Evolutionary conservation across 176 grass and related monocot genomes (phyloP), one percentile per base, ranked within the genome.

Genomic region (Poa pratensis): DNA sequence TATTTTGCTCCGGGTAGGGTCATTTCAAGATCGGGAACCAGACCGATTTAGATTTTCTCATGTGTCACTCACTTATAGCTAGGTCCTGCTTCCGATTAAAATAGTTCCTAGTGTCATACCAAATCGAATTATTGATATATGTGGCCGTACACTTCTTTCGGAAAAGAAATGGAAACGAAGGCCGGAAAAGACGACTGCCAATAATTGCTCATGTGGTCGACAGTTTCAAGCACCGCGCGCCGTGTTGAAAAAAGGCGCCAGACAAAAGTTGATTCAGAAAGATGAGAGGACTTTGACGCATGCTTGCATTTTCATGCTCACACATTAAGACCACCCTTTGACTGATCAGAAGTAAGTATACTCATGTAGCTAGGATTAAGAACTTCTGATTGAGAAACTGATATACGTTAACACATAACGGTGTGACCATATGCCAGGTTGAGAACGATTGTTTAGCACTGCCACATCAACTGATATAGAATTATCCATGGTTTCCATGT

Each of bases 111-210:
- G 13, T 28, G 71, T 51, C 45, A 28, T 19, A 68, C 50, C 80
- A 10, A 83, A 48, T 61, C 26, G 3, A n/a, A 88, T 62, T 62
- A 88, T 69, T 71, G 30, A 79, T 73, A 48, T 53, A 73, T 73
- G 55, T 43, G 64, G 4, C n/a, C 37, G 50, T 57, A 24, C 46
- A 20, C 45, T 57, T 69, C 35, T 65, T 53, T 57, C 15, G 2
- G 28, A 69, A 62, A 72, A 73, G 37, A 67, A 19, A 22, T 17
- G 71, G 45, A 46, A 48, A 87, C 32, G 28, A 48, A 76, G 53
- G 49, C 20, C 22, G 30, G 8, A 42, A 27, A 53, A 76, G 43
- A 76, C 66, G 28, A 68, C 65, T 69, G n/a, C 24, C 17, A 76
- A 73, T 51, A 20, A 61, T 18, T 69, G 27, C 70, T 70, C 52